These are phyloP conservation scores for Mycena rosella DNA, from an alignment of 768 basidiomycete genomes.

Conservation along the genomic window DNA sequence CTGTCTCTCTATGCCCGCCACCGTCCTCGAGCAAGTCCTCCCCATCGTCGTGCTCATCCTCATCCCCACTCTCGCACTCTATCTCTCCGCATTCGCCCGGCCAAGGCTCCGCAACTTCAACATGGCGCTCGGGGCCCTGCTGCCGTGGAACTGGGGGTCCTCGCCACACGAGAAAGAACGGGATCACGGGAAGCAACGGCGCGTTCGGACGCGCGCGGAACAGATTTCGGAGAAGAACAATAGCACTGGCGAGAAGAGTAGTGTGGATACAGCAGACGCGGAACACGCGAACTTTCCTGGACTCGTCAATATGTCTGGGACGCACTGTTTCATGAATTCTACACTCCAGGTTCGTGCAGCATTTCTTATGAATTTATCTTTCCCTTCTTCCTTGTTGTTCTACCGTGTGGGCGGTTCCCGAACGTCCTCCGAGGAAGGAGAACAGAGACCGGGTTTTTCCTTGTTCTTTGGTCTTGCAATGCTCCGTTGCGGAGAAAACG, in stretches of 20 bases:
- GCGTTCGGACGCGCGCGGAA: slow-evolving; percentile 65
- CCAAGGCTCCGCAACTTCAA: slow-evolving; percentile 43
- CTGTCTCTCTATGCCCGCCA: slow-evolving; percentile 14
- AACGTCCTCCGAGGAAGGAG: no score
- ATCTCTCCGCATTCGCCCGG: slow-evolving; percentile 49
- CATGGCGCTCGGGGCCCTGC: slow-evolving; percentile 72
- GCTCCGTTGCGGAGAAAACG: no score
- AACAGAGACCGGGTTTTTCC: no score
- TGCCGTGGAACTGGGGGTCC: slow-evolving; percentile 77
- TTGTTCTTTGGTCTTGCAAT: no score
- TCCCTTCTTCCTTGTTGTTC: no score
- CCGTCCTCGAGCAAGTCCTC: slow-evolving; percentile 65
- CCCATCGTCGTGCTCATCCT: slow-evolving; percentile 69
- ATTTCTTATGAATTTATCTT: neutral
- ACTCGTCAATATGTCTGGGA: slow-evolving; percentile 95
- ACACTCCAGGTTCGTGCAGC: slow-evolving; percentile 89
- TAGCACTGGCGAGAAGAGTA: neutral
- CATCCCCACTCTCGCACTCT: slow-evolving; percentile 64
- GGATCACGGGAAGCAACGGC: slow-evolving; percentile 54
- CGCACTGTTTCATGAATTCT: slow-evolving; percentile 98
- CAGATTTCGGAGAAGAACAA: slow-evolving; percentile 58
- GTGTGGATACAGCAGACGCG: slow-evolving; percentile 39
- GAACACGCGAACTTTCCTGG: slow-evolving; percentile 81
- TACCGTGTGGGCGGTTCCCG: no score
- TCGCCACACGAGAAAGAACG: slow-evolving; percentile 48